Conservation (phyloP, 345 rosid species). For the Pelargonium nanum region DNA sequence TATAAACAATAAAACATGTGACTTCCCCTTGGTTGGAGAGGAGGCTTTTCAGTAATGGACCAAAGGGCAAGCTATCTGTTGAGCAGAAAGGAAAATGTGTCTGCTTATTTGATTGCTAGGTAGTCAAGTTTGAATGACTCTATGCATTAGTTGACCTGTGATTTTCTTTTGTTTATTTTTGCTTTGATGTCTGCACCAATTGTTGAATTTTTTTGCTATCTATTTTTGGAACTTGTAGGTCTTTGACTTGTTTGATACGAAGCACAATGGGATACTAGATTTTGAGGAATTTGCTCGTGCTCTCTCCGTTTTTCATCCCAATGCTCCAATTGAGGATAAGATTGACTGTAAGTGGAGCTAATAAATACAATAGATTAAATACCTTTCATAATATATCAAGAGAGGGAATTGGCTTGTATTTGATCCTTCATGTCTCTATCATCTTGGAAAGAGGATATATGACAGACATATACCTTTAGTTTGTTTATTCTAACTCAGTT, state of each 20-base stretch:
- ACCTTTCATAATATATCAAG: neutral
- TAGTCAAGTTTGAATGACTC: neutral
- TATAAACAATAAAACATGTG: neutral
- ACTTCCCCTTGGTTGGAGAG: neutral
- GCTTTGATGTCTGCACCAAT: slow-evolving; percentile 3
- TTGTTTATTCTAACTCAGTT: slow-evolving; percentile 1
- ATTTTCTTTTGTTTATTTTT: neutral
- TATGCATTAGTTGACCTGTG: neutral
- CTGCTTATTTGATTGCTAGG: neutral
- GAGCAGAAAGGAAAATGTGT: neutral
- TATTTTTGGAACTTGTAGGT: slow-evolving; percentile 35
- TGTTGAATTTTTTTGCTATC: neutral
- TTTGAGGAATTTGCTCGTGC: slow-evolving; percentile 83
- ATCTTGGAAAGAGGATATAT: neutral
- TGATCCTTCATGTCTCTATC: neutral
- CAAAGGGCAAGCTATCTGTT: neutral
- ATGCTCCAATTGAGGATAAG: slow-evolving; percentile 74
- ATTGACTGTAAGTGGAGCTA: slow-evolving; percentile 49
- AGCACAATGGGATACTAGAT: slow-evolving; percentile 74
- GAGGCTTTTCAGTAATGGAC: neutral
- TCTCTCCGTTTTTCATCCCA: slow-evolving; percentile 84
- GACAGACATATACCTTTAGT: neutral
- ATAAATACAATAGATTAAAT: neutral
- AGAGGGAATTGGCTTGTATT: neutral
- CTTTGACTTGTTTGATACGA: slow-evolving; percentile 80